Conservation (phyloP, 805 yeast species). For the Allodekkera sacchari region DNA sequence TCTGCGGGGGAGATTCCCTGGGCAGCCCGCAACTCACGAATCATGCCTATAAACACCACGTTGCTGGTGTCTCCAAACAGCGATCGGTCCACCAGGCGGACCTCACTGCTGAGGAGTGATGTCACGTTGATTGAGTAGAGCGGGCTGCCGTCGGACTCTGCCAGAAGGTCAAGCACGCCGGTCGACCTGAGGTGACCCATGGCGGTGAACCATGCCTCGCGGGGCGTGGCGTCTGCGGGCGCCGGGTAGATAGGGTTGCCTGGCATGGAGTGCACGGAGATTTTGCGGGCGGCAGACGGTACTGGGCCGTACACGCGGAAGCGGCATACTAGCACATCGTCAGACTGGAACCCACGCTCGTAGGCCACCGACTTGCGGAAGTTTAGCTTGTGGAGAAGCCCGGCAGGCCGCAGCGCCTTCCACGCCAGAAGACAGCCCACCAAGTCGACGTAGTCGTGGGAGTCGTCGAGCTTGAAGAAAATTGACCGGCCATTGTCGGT, state of each 20-base stretch:
- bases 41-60: slow-evolving; percentile 48
- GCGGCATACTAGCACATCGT: slow-evolving; percentile 48
- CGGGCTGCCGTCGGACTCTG: slow-evolving; percentile 56
- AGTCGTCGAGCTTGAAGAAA: slow-evolving; percentile 25
- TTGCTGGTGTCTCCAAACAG: slow-evolving; percentile 52
- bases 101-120: slow-evolving; percentile 47
- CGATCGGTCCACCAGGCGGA: slow-evolving; percentile 56
- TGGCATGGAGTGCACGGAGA: slow-evolving; percentile 17
- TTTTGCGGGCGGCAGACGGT: slow-evolving; percentile 32
- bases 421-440: slow-evolving; percentile 37
- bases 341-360: slow-evolving; percentile 14
- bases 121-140: slow-evolving; percentile 52
- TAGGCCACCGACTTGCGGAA: slow-evolving; percentile 24
- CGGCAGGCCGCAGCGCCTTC: slow-evolving; percentile 41
- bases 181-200: slow-evolving; percentile 62
- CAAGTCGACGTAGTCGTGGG: slow-evolving; percentile 31
- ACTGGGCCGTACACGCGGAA: slow-evolving; percentile 61
- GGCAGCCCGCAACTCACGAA: slow-evolving; percentile 42
- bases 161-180: slow-evolving; percentile 51
- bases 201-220: slow-evolving; percentile 68
- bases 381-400: slow-evolving; percentile 41
- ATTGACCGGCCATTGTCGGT: slow-evolving; percentile 19
- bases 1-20: slow-evolving; percentile 19
- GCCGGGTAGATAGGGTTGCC: slow-evolving; percentile 6
- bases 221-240: slow-evolving; percentile 9